Evolutionary conservation across 805 yeast genomes (phyloP), one percentile per base, ranked within the genome.

Genomic region (Pichia ethanolica): DNA sequence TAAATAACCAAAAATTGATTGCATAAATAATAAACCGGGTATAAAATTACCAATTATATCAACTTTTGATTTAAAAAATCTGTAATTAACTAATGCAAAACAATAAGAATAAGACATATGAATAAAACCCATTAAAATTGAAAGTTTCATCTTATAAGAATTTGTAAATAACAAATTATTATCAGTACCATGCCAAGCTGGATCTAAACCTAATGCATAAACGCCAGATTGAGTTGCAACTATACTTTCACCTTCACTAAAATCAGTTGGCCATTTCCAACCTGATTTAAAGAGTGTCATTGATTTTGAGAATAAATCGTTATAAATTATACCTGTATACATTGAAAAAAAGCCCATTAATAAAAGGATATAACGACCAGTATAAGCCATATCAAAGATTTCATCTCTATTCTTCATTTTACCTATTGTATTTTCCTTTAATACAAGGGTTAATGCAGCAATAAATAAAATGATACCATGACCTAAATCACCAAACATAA

Each of bases 401-500:
- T 93, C 99, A 63, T 89, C 97, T 61, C 90, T 77, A 34, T 43
- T 43, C 60, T 83, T 78, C 74, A 82, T 75, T 44, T 73, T 73
- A 27, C 77, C 83, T 47, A 93, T 77, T 54, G 77, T 74, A 53
- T 74, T 76, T 67, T 93, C 99, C 63, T 85, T 83, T 45, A 81
- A 55, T 10, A 93, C 89, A 54, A 93, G 71, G 33, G 70, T 67
- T 46, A 80, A 68, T 1, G 95, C 96, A 14, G 89, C 87, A 49
- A 85, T 66, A 48, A 84, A 77, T 66, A 93, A 72, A 44, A 93
- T 78, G 52, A 89, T 77, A 6, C 99, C 99, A 71, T 93, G 99
- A 13, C 99, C 99, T 51, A 90, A 65, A 72, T 93, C 99, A 73
- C 99, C 99, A 73, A 93, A 93, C 99, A 93, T 93, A 60, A 93